phyloP scores from a whole-genome alignment of 192 early-diverging fungal species.

The Linnemannia exigua region DNA sequence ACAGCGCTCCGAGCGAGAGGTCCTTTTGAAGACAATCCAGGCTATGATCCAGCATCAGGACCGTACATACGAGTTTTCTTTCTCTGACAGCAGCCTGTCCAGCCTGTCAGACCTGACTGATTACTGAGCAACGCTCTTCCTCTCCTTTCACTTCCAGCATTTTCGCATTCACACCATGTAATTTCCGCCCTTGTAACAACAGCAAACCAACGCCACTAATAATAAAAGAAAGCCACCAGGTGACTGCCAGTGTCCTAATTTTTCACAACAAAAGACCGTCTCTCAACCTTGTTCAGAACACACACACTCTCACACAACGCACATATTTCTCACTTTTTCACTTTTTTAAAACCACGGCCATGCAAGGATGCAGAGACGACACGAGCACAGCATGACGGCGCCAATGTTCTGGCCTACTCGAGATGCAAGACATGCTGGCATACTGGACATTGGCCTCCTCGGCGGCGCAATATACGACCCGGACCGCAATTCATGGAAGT shows the following conservation, averaged over 20 bases:
- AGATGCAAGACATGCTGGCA: slow-evolving; percentile 17
- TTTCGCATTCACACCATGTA: background rate
- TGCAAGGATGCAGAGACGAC: slow-evolving; percentile 36
- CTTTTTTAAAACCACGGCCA: slow-evolving; percentile 7
- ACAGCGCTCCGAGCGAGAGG: slow-evolving; percentile 22
- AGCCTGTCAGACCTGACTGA: slow-evolving; percentile 28
- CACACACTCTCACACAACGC: no score
- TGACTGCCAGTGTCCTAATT: background rate
- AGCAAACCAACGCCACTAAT: background rate
- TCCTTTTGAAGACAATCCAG: slow-evolving; percentile 25
- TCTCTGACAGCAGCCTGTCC: slow-evolving; percentile 4
- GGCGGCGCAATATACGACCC: slow-evolving; percentile 27
- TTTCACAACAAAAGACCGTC: slow-evolving; percentile 1
- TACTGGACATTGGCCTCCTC: slow-evolving; percentile 32
- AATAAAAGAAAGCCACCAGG: slow-evolving; percentile 10
- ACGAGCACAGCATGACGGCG: slow-evolving; percentile 26
- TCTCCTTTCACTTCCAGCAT: background rate
- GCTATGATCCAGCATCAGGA: slow-evolving; percentile 44
- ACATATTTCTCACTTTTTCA: no score
- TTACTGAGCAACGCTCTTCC: slow-evolving; percentile 4
- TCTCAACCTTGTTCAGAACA: background rate
- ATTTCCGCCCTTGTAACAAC: background rate
- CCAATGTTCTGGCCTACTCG: slow-evolving; percentile 23
- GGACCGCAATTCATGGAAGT: slow-evolving; percentile 6
- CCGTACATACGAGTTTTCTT: slow-evolving; percentile 4